Base-by-base conservation (phyloP, 257 asterid genomes). In the Echium plantagineum region DNA sequence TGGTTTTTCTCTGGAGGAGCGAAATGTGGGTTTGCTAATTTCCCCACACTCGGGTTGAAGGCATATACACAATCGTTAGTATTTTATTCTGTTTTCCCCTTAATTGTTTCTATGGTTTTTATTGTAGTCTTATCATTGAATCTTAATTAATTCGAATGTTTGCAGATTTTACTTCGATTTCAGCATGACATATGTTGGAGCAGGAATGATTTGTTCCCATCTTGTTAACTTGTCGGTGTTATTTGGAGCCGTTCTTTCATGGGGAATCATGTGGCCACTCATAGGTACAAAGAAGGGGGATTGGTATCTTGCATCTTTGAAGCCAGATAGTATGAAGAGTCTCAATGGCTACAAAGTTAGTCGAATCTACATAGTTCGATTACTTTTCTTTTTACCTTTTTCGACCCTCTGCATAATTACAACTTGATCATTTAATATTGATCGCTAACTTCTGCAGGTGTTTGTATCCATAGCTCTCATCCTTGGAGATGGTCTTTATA, bases 1-100 rank as follows among this genome's bases (percentile, higher is more conserved):
- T 90, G 96, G 97, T 83, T 87, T 76, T 90, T 72, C 31, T 59
- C 94, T 2, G 96, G 97, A 47, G 96, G 94, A 32, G 72, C 70
- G 9, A 68, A 53, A 21, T 90, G 97, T 18, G 96, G 97, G 53
- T 87, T 87, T 30, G 32, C 56, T 31, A 73, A 83, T 59, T 87
- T 90, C 71, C 97, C 97, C 20, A 78, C 85, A 1, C 84, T 90
- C 1, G 97, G 97, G 6, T 63, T 90, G 79, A 81, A 80, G 78
- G 97, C 97, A 31, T 75, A 96, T 85, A 58, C 0, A 83, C 63
- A 15, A 61, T 47, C 19, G 21, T 21, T 61, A 15, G n/a, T 55
- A 56, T 22, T 19, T 54, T 18, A 24, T 56, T 31, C 35, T 9
- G 47, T 52, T 31, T 30, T 54, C 57, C 16, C 10, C 49, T 1